phyloP scores from a whole-genome alignment of 768 basidiomycete genomes.

The Lactarius hatsudake region DNA sequence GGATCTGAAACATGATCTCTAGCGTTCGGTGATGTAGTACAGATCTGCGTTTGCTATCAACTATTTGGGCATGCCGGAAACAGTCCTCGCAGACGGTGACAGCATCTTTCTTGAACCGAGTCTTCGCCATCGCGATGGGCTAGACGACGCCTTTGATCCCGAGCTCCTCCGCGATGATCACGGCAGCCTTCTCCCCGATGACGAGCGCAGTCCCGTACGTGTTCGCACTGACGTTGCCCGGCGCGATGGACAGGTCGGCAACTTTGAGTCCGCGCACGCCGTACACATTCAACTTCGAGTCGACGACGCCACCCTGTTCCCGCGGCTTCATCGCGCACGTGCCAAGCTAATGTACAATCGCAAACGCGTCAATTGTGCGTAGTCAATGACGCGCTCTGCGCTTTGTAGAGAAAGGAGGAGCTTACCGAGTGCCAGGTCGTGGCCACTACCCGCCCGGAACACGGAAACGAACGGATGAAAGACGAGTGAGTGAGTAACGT shows the following conservation, averaged over 20 bases:
- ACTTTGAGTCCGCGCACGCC: constrained; percentile 57
- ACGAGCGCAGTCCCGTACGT: constrained; percentile 44
- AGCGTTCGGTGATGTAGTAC: not conserved
- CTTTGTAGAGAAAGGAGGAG: too few species aligned
- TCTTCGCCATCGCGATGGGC: not conserved
- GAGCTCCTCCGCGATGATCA: constrained; percentile 55
- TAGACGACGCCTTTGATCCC: constrained; percentile 41
- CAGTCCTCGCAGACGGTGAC: not conserved
- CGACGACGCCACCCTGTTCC: constrained; percentile 58
- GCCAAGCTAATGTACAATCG: constrained; percentile 43
- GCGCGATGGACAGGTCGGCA: constrained; percentile 42
- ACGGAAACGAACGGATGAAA: too few species aligned
- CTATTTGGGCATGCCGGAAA: not conserved
- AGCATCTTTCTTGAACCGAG: too few species aligned
- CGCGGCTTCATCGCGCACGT: constrained; percentile 67
- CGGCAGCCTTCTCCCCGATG: constrained; percentile 61
- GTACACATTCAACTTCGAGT: constrained; percentile 59
- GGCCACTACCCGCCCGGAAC: too few species aligned
- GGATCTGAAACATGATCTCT: not conserved
- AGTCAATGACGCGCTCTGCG: not conserved
- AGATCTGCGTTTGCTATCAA: not conserved
- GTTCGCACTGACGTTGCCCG: constrained; percentile 41
- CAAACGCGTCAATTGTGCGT: not conserved
- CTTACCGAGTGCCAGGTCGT: too few species aligned
- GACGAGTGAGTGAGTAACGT: not conserved